Conservation (phyloP, 345 rosid species). For the Combretum micranthum region DNA sequence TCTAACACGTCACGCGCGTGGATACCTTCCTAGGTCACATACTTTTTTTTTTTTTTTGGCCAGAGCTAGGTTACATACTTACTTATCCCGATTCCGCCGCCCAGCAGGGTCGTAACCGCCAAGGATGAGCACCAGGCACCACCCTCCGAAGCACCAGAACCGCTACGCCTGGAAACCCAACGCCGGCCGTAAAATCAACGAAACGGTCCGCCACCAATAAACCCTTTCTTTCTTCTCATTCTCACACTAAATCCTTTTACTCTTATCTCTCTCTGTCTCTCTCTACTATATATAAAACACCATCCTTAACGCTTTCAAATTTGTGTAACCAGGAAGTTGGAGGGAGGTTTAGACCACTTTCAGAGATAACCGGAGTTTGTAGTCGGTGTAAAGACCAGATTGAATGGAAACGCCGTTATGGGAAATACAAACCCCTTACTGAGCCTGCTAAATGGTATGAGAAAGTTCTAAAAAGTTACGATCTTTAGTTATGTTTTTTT, state of each 20-base stretch:
- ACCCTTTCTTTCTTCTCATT: background rate
- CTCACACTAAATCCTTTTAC: background rate
- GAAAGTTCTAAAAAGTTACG: background rate
- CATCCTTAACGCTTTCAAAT: background rate
- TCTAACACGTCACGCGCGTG: too few species aligned
- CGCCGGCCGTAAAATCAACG: conserved; percentile 81
- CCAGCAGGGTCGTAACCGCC: background rate
- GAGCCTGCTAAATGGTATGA: conserved; percentile 83
- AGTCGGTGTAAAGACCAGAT: conserved; percentile 80
- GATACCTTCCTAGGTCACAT: too few species aligned
- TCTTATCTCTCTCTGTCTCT: background rate
- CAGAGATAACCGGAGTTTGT: conserved; percentile 90
- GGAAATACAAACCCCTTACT: conserved; percentile 71
- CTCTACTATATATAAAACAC: background rate
- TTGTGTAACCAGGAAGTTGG: conserved; percentile 51
- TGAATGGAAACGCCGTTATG: conserved; percentile 92
- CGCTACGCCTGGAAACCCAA: conserved; percentile 81
- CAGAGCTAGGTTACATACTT: too few species aligned
- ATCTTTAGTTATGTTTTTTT: background rate
- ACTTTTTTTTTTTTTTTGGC: too few species aligned
- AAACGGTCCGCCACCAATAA: conserved; percentile 35
- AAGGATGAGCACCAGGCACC: conserved; percentile 55
- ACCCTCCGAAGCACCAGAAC: conserved; percentile 90
- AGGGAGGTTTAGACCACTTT: conserved; percentile 51
- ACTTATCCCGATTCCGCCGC: too few species aligned